phyloP scores from a whole-genome alignment of 2,329 filamentous ascomycete species.

The Ilyonectria mors-panacis region DNA sequence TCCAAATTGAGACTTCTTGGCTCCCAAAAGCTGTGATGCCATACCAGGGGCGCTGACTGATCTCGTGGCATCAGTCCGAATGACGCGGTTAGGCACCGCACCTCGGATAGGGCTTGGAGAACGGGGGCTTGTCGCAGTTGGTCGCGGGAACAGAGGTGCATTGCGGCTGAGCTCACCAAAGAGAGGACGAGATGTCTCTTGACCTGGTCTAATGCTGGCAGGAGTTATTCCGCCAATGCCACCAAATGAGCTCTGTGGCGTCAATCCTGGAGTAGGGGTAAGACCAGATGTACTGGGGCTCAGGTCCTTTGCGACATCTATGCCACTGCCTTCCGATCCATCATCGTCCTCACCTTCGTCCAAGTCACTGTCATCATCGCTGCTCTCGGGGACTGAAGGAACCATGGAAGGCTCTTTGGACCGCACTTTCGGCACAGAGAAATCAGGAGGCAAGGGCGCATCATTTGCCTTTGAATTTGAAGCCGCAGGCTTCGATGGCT shows the following conservation, averaged over 20 bases:
- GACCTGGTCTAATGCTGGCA: slow-evolving; percentile 55
- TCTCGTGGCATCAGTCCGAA: slow-evolving; percentile 65
- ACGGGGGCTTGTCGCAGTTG: slow-evolving; percentile 72
- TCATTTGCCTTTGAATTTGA: slow-evolving; percentile 52
- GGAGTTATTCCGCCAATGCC: slow-evolving; percentile 59
- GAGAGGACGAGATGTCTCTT: slow-evolving; percentile 60
- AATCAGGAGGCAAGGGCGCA: slow-evolving; percentile 59
- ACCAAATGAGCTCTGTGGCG: slow-evolving; percentile 73
- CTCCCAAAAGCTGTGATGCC: slow-evolving; percentile 67
- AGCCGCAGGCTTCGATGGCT: slow-evolving; percentile 30
- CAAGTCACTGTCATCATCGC: slow-evolving; percentile 58
- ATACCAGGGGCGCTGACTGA: slow-evolving; percentile 74
- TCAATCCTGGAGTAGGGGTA: slow-evolving; percentile 65
- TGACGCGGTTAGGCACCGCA: slow-evolving; percentile 66
- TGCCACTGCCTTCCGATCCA: slow-evolving; percentile 71
- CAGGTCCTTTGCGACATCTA: slow-evolving; percentile 76
- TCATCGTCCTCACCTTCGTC: slow-evolving; percentile 60
- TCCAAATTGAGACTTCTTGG: slow-evolving; percentile 56
- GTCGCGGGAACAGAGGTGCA: slow-evolving; percentile 69
- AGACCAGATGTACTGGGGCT: slow-evolving; percentile 65
- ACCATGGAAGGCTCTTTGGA: slow-evolving; percentile 51
- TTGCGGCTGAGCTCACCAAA: slow-evolving; percentile 70
- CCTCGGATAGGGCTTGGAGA: slow-evolving; percentile 81
- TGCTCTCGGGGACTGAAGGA: slow-evolving; percentile 55
- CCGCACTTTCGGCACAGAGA: slow-evolving; percentile 50